phyloP scores from a whole-genome alignment of 2,329 filamentous ascomycete species.

The Botrytis fabae region DNA sequence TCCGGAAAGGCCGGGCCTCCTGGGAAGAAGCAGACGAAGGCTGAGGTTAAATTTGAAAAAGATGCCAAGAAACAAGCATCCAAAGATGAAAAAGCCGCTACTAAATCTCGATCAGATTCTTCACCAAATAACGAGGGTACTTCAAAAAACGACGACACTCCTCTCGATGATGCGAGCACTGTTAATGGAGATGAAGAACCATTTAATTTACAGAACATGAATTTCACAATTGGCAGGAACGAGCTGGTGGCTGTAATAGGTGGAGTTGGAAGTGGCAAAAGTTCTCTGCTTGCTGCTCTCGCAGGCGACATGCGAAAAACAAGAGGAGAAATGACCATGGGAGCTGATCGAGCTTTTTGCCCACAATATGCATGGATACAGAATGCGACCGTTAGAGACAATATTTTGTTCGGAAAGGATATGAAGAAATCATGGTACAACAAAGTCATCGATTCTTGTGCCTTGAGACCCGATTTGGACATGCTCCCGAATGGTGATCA shows the following conservation, averaged over 20 bases:
- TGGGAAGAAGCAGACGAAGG: slow-evolving; percentile 59
- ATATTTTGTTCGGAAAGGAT: slow-evolving; percentile 86
- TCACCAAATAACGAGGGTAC: slow-evolving; percentile 46
- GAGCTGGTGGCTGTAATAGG: slow-evolving; percentile 86
- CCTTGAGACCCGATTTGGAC: slow-evolving; percentile 79
- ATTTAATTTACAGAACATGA: slow-evolving; percentile 70
- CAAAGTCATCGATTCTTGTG: slow-evolving; percentile 67
- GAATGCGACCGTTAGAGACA: slow-evolving; percentile 81
- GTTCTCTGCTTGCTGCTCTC: slow-evolving; percentile 80
- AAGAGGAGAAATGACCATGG: slow-evolving; percentile 68
- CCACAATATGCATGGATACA: slow-evolving; percentile 99
- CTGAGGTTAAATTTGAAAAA: slow-evolving; percentile 43
- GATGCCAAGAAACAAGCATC: slow-evolving; percentile 47
- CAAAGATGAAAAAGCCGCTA: slow-evolving; percentile 42
- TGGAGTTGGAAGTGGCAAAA: slow-evolving; percentile 87
- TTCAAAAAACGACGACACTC: slow-evolving; percentile 49
- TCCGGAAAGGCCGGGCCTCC: slow-evolving; percentile 42
- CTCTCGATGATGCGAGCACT: slow-evolving; percentile 53
- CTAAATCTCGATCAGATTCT: slow-evolving; percentile 38
- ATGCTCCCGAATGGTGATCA: slow-evolving; percentile 88
- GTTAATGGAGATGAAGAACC: slow-evolving; percentile 58
- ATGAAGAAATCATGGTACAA: slow-evolving; percentile 73
- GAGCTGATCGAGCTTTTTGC: slow-evolving; percentile 83
- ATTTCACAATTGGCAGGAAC: slow-evolving; percentile 68
- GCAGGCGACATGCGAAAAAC: slow-evolving; percentile 94